Conservation (phyloP, 495 filamentous ascomycete species). For the Xylaria castorea region DNA sequence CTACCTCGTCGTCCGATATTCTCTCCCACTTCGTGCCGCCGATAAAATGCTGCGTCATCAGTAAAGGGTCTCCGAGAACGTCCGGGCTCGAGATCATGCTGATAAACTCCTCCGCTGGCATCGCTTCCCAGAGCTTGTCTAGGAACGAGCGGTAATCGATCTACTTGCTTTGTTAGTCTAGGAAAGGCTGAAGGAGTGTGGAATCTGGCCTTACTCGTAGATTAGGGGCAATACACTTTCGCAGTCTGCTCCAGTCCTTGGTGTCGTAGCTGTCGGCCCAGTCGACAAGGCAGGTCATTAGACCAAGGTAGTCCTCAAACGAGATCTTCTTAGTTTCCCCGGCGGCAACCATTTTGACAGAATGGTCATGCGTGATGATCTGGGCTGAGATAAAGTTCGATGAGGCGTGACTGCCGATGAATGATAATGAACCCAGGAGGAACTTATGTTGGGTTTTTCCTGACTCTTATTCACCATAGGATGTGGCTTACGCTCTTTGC, state of each 20-base stretch:
- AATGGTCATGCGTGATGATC: neutral
- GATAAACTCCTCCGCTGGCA: conserved; percentile 75
- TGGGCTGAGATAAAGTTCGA: neutral
- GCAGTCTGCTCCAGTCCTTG: conserved; percentile 79
- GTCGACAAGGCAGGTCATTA: conserved; percentile 64
- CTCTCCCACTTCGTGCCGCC: conserved; percentile 76
- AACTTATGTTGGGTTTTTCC: neutral
- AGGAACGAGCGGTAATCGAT: conserved; percentile 80
- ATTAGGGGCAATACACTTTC: conserved; percentile 74
- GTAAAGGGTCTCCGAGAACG: conserved; percentile 72
- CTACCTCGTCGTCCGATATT: conserved; percentile 68
- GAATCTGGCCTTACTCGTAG: conserved; percentile 54
- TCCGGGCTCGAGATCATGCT: conserved; percentile 69
- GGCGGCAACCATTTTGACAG: conserved; percentile 17
- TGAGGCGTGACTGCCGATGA: neutral
- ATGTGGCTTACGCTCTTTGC: no score
- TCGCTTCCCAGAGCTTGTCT: conserved; percentile 72
- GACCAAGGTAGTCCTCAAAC: conserved; percentile 59
- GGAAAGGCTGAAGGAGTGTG: neutral
- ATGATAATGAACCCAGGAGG: neutral
- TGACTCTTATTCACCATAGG: neutral
- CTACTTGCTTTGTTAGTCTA: conserved; percentile 31
- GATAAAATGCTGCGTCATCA: conserved; percentile 81
- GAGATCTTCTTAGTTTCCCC: conserved; percentile 22
- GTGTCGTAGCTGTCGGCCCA: conserved; percentile 87